phyloP scores from a whole-genome alignment of 495 filamentous ascomycete genomes.

The Clavariopsis aquatica region DNA sequence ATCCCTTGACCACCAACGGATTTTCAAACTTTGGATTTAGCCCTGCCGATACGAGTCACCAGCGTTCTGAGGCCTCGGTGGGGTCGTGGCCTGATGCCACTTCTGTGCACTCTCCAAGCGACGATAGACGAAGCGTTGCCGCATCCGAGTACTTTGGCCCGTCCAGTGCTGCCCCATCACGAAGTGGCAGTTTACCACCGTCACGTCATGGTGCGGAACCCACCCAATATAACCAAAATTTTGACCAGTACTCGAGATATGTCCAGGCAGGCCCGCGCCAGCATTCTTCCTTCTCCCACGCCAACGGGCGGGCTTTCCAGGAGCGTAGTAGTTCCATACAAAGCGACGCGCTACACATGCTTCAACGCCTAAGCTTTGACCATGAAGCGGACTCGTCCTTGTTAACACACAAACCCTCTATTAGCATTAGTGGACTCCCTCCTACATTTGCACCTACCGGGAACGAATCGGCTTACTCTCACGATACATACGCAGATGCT shows the following conservation, averaged over 20 bases:
- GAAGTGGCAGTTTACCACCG: constrained; percentile 47
- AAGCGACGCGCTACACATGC: constrained; percentile 41
- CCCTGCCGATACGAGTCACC: constrained; percentile 12
- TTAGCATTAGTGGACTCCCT: constrained; percentile 32
- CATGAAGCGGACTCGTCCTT: constrained; percentile 24
- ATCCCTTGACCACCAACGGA: constrained; percentile 21
- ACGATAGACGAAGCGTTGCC: constrained; percentile 39
- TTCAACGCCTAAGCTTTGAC: constrained; percentile 28
- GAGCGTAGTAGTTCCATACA: constrained; percentile 47
- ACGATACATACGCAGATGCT: constrained; percentile 18
- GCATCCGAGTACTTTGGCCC: constrained; percentile 40
- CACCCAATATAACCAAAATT: constrained; percentile 25
- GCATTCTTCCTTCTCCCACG: constrained; percentile 37
- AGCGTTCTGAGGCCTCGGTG: constrained; percentile 17
- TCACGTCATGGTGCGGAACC: constrained; percentile 46
- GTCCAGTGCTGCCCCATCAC: constrained; percentile 43
- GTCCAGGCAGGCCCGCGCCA: constrained; percentile 24
- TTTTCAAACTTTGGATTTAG: constrained; percentile 27
- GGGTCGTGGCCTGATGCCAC: constrained; percentile 35
- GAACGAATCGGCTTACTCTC: constrained; percentile 8
- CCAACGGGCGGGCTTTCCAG: constrained; percentile 41
- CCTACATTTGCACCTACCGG: constrained; percentile 15
- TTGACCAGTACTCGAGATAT: constrained; percentile 24
- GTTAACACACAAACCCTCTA: constrained; percentile 26
- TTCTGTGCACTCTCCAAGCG: constrained; percentile 42